A percentile compares a stretch with the other conserved stretches of the same genome.
Evolutionary conservation across 192 early-diverging fungal species (phyloP).

Genomic region (Paraglomus brasilianum): DNA sequence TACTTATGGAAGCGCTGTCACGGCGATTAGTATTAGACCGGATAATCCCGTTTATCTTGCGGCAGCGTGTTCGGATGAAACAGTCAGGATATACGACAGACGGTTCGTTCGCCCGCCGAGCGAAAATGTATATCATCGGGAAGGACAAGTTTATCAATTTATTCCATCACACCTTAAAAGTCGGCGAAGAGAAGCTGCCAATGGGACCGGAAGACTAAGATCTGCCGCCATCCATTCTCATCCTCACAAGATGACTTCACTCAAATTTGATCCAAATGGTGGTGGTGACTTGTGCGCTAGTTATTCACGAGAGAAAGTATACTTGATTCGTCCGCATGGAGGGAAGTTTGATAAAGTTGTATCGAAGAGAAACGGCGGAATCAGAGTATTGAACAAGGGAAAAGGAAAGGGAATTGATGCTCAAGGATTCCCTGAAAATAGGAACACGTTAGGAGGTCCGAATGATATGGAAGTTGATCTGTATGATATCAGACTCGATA

Average conservation of each 20-base stretch:
- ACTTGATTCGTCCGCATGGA: slow-evolving; percentile 36
- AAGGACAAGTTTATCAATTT: slow-evolving; percentile 41
- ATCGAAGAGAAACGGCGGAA: background rate
- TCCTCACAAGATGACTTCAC: slow-evolving; percentile 38
- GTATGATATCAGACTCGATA: too few relatives aligned
- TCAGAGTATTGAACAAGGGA: slow-evolving; percentile 6
- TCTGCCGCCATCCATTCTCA: background rate
- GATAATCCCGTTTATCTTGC: slow-evolving; percentile 46
- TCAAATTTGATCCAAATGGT: slow-evolving; percentile 44
- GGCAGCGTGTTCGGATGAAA: slow-evolving; percentile 48
- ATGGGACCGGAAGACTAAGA: slow-evolving; percentile 2
- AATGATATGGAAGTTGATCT: too few relatives aligned
- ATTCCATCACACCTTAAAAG: slow-evolving; percentile 30
- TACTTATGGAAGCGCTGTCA: slow-evolving; percentile 30
- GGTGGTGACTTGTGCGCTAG: slow-evolving; percentile 44
- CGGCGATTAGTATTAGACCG: slow-evolving; percentile 49
- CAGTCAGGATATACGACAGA: slow-evolving; percentile 48
- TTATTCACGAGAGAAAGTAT: slow-evolving; percentile 40
- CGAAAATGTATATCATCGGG: slow-evolving; percentile 30
- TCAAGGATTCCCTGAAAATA: background rate
- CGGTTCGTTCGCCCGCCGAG: slow-evolving; percentile 25
- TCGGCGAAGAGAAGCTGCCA: slow-evolving; percentile 15
- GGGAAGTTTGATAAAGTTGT: background rate
- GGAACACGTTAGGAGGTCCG: background rate
- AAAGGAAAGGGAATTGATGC: background rate